These are phyloP conservation scores for Xylariaceae sp. DNA, from an alignment of 2,329 filamentous ascomycete genomes.

Conservation along the genomic window DNA sequence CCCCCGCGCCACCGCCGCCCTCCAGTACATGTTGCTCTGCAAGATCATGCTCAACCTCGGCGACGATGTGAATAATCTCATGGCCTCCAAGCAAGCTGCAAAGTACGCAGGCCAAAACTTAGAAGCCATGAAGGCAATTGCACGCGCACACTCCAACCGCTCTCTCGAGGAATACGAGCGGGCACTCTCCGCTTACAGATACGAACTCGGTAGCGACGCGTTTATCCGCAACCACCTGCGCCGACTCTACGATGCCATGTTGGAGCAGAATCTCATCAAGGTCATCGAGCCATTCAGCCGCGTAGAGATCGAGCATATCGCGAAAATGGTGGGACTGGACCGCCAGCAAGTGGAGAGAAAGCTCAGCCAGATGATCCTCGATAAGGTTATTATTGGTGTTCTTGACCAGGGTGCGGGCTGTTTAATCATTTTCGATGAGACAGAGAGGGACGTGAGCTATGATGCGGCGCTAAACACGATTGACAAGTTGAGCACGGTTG, in stretches of 20 bases:
- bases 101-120: constrained; percentile 95
- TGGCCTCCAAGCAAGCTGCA: constrained; percentile 93
- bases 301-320: constrained; percentile 95
- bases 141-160: constrained; percentile 89
- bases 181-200: constrained; percentile 83
- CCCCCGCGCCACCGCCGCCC: constrained; percentile 85
- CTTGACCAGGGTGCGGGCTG: constrained; percentile 97
- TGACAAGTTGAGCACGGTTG: constrained; percentile 94
- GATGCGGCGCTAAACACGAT: constrained; percentile 93
- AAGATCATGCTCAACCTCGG: constrained; percentile 99
- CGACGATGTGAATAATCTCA: constrained; percentile 92
- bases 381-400: constrained; percentile 98
- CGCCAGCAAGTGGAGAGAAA: constrained; percentile 97
- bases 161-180: constrained; percentile 97
- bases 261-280: constrained; percentile 99
- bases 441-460: constrained; percentile 87
- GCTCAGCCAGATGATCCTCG: constrained; percentile 98
- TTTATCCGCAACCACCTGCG: constrained; percentile 98
- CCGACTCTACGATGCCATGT: constrained; percentile 94
- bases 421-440: constrained; percentile 95
- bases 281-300: constrained; percentile 98
- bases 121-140: constrained; percentile 98
- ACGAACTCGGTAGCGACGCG: constrained; percentile 88
- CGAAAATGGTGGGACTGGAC: constrained; percentile 95
- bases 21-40: constrained; percentile 99